Percentiles rank a stretch among this genome's conserved stretches.
Conservation (phyloP, 2,329 filamentous ascomycete species). For the Aspergillus floridensis region DNA sequence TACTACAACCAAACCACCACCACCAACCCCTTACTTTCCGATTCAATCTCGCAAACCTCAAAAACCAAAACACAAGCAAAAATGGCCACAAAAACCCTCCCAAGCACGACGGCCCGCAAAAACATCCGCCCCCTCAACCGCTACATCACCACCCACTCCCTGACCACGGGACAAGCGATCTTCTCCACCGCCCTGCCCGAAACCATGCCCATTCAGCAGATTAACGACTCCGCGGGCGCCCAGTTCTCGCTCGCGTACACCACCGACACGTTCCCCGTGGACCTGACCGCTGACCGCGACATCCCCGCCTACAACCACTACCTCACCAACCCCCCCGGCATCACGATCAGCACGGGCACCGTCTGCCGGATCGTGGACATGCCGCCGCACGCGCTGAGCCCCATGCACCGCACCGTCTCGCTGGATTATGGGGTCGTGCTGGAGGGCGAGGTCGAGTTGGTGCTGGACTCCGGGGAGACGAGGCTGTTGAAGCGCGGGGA, state of each 20-base stretch:
- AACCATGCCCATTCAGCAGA: conserved; percentile 18
- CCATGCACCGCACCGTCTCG: conserved; percentile 52
- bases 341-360: conserved; percentile 49
- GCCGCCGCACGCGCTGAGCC: conserved; percentile 38
- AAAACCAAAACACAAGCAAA: conserved; percentile 9
- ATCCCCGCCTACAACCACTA: conserved; percentile 46
- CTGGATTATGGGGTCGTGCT: conserved; percentile 54
- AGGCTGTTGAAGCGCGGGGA: conserved; percentile 50
- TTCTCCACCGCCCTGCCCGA: conserved; percentile 31
- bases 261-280: conserved; percentile 48
- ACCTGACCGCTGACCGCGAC: conserved; percentile 48
- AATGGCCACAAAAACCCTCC: conserved; percentile 26
- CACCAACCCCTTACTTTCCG: no score
- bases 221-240: conserved; percentile 45
- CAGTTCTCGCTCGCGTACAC: conserved; percentile 52
- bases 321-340: conserved; percentile 48
- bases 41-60: neutral
- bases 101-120: conserved; percentile 6
- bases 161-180: conserved; percentile 34
- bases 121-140: conserved; percentile 36
- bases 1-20: neutral
- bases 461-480: conserved; percentile 50
- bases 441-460: conserved; percentile 51
- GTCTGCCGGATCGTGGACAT: conserved; percentile 44
- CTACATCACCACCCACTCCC: conserved; percentile 35